These are phyloP conservation scores for Saccharum officinarum DNA, from an alignment of 176 grass and related monocot species.

Conservation along the genomic window DNA sequence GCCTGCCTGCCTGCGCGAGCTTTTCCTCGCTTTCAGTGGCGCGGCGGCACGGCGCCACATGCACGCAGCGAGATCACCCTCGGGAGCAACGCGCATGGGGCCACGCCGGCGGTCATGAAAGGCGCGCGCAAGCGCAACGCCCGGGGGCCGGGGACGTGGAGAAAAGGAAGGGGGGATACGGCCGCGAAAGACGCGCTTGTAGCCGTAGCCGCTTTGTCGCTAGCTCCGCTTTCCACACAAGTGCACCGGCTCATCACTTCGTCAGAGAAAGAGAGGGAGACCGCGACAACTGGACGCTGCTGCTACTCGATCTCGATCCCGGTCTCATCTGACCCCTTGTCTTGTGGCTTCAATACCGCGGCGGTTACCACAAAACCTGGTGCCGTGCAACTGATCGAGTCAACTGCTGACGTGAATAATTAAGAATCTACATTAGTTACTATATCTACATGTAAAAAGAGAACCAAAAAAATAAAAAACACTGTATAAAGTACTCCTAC, in stretches of 20 bases:
- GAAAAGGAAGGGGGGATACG: neutral
- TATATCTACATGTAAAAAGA: too few relatives aligned
- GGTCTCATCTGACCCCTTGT: neutral
- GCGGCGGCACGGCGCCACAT: neutral
- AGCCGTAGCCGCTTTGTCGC: neutral
- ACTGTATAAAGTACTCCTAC: neutral
- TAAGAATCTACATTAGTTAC: neutral
- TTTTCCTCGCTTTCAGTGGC: slow-evolving; percentile 30
- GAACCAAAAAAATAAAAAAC: neutral
- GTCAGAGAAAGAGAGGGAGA: neutral
- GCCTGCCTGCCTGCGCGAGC: neutral
- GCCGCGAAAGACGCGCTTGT: slow-evolving; percentile 2
- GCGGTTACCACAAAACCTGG: neutral
- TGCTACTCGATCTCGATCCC: too few relatives aligned
- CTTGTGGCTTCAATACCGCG: neutral
- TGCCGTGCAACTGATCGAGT: neutral
- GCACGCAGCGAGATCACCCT: neutral
- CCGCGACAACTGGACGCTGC: neutral
- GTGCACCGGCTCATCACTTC: neutral
- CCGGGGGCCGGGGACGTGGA: neutral
- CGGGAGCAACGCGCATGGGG: neutral
- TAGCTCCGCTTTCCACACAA: neutral
- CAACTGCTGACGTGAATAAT: neutral
- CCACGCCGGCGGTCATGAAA: neutral
- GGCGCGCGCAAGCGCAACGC: slow-evolving; percentile 7